A percentile compares a stretch with the other conserved stretches of the same genome.
phyloP scores from a whole-genome alignment of 768 basidiomycete genomes.

The Russula earlei region DNA sequence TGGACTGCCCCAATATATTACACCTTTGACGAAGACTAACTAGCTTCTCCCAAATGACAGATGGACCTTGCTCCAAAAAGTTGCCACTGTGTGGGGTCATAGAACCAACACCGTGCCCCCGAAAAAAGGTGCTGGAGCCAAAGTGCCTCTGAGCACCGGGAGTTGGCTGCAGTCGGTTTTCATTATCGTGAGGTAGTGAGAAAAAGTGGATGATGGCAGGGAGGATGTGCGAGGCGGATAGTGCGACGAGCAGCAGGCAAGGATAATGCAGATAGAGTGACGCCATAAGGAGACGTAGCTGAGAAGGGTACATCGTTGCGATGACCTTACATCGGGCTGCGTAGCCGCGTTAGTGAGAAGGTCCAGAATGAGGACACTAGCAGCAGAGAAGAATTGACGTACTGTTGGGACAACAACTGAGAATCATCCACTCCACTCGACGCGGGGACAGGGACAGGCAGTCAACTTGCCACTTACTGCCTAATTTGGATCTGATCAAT shows the following conservation, averaged over 20 bases:
- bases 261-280: background rate
- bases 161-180: slow-evolving; percentile 38
- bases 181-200: slow-evolving; percentile 42
- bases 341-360: background rate
- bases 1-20: slow-evolving; percentile 25
- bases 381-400: background rate
- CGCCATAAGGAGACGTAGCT: background rate
- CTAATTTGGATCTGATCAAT: too few relatives aligned
- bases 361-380: background rate
- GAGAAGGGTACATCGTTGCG: background rate
- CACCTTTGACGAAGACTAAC: slow-evolving; percentile 33
- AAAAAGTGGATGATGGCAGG: slow-evolving; percentile 82
- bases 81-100: slow-evolving; percentile 22
- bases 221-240: slow-evolving; percentile 33
- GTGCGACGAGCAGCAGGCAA: background rate
- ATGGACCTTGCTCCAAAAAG: slow-evolving; percentile 28
- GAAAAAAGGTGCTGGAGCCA: slow-evolving; percentile 72
- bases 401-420: too few relatives aligned
- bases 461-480: too few relatives aligned
- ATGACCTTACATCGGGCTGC: background rate
- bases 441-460: too few relatives aligned
- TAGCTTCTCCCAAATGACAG: slow-evolving; percentile 39
- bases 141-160: slow-evolving; percentile 66
- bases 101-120: slow-evolving; percentile 48
- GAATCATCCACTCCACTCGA: too few relatives aligned